Evolutionary conservation across 1,284 basidiomycete species (phyloP), one percentile per base, ranked within the genome.

Genomic region (Boletellus dicymbophilus): DNA sequence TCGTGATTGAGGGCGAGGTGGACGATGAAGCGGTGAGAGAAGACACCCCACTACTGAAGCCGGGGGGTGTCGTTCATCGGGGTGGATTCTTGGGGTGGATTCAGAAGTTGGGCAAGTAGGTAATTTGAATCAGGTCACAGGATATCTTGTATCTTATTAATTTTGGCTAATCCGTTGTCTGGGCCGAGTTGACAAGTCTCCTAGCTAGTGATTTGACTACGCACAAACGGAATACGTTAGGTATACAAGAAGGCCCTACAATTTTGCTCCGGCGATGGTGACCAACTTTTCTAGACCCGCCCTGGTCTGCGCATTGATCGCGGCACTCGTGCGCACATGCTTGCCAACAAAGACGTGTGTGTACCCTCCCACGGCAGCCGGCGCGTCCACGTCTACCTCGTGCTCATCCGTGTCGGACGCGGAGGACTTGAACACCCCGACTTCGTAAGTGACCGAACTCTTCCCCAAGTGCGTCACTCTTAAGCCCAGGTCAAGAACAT

Each of bases 331-430:
- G 37, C 88, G 69, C 34, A 74, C 76, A 48, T 60, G 55, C 37
- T 75, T 77, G 22, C 82, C 79, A 3, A 90, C 88, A 58, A 90
- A 90, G n/a, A 90, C 88, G 64, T 90, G 88, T 0, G 86, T 90
- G 51, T 89, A 90, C 4, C 86, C 87, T 4, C 87, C 88, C 4
- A 90, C 85, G 5, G 83, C 87, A 7, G 78, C 77, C 0, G 81
- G 78, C 6, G 53, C 31, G 20, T 79, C 72, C 34, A 12, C 12
- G 27, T 12, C 12, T 28, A 67, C 42, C 25, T 27, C 23, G 9
- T 6, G 18, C 7, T 27, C 11, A 9, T 22, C 25, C 21, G 31
- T 13, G 9, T 3, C n/a, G 15, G n/a, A n/a, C 21, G 28, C 21
- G 37, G 30, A 34, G 16, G 80, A 70, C 38, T 73, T 71, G 58